Base-by-base conservation (phyloP, 805 yeast genomes). In the Starmera amethionina region DNA sequence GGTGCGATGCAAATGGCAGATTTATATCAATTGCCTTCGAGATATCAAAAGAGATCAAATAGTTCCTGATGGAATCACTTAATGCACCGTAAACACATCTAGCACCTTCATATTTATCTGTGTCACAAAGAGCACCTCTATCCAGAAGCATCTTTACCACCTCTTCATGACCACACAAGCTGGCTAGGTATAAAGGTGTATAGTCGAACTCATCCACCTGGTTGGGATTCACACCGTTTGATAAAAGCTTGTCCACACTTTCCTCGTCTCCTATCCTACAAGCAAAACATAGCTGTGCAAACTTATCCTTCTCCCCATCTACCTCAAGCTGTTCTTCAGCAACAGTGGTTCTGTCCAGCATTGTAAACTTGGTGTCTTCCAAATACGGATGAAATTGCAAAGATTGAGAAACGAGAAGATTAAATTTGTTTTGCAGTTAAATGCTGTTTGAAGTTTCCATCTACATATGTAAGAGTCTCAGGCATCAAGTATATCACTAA, bases 91-190 rank as follows among this genome's bases (percentile, higher is more conserved):
- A 82, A 3, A 83, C 67, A 47, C 90, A 82, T 35, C 83, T 67
- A 11, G 81, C 85, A 3, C 94, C 93, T 55, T 82, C 84, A 51
- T 77, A 77, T n/a, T 88, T 79, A 53, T 83, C 90, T 51, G 86
- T 68, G 56, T 82, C 89, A 56, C 90, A 82, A 8, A 77, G 67
- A 0, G 93, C 87, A 8, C 95, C 95, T 35, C 76, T 60, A 35
- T 72, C 67, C 9, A 84, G 62, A 18, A 84, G 60, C 37, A 78
- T 56, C 40, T 63, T 65, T n/a, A 84, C 93, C 5, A 84, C 68
- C 1, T 62, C 64, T 44, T 68, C 69, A 55, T 83, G 90, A 1
- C 94, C 94, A 62, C 94, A 83, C 11, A 83, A 53, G 14, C 84
- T 75, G 8, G 87, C 85, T 22, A 84, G 60, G 43, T 80, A 79